Conservation (phyloP, 1,139 yeast species). For the Geotrichum europaeum region DNA sequence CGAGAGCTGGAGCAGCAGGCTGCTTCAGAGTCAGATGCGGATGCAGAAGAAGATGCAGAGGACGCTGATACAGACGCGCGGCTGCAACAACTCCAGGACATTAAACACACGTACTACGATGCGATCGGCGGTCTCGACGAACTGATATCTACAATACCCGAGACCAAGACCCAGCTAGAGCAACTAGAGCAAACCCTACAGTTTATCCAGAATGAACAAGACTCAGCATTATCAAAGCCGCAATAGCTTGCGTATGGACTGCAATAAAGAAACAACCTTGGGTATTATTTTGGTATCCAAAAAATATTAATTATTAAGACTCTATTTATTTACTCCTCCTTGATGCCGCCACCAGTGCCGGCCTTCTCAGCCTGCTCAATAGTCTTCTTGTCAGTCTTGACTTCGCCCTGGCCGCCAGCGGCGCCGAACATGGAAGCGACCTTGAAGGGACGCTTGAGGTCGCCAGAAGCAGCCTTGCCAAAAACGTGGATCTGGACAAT, state of each 20-base stretch:
- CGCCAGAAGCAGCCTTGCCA: conserved; percentile 81
- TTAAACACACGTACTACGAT: conserved; percentile 3
- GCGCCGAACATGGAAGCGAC: conserved; percentile 75
- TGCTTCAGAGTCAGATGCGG: neutral
- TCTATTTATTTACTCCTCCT: conserved; percentile 57
- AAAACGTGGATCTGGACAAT: conserved; percentile 87
- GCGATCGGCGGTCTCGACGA: conserved; percentile 11
- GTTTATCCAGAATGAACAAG: conserved; percentile 10
- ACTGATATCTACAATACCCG: conserved; percentile 21
- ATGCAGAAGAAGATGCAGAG: conserved; percentile 1
- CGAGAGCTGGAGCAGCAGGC: conserved; percentile 13
- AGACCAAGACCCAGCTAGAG: conserved; percentile 20
- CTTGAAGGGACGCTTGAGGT: conserved; percentile 95
- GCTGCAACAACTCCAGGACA: conserved; percentile 9
- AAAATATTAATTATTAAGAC: neutral
- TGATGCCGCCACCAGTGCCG: conserved; percentile 78
- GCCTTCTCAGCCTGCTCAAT: conserved; percentile 79
- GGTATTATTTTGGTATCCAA: neutral
- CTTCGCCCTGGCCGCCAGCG: conserved; percentile 52
- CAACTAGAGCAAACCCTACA: conserved; percentile 20
- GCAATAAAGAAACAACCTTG: neutral
- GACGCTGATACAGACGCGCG: conserved; percentile 16
- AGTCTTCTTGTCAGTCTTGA: conserved; percentile 75
- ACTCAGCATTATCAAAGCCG: neutral
- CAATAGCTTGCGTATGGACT: neutral